phyloP scores from a whole-genome alignment of 2,329 filamentous ascomycete genomes.

The Cercospora sesami region DNA sequence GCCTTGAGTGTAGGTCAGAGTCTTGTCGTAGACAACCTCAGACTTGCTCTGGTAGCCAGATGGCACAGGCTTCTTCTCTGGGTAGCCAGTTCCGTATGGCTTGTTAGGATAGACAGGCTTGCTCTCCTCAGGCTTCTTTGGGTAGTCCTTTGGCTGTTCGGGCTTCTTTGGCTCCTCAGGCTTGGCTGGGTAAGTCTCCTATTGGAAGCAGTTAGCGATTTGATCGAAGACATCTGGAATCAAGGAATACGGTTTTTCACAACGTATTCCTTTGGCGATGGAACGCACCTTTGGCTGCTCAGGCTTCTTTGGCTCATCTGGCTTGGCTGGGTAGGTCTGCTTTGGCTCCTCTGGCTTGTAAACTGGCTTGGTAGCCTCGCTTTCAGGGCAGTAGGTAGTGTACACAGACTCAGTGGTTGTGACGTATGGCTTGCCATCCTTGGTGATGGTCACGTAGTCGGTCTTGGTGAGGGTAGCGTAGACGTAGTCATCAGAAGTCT shows the following conservation, averaged over 20 bases:
- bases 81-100: slow-evolving; percentile 20
- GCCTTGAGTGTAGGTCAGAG: slow-evolving; percentile 41
- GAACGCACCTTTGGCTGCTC: not conserved
- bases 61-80: slow-evolving; percentile 23
- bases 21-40: slow-evolving; percentile 35
- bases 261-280: too few species aligned
- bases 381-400: slow-evolving; percentile 32
- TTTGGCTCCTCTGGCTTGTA: slow-evolving; percentile 9
- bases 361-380: slow-evolving; percentile 19
- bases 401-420: slow-evolving; percentile 27
- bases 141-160: too few species aligned
- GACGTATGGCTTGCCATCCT: slow-evolving; percentile 9
- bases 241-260: too few species aligned
- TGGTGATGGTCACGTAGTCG: slow-evolving; percentile 28
- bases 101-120: not conserved
- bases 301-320: not conserved
- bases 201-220: too few species aligned
- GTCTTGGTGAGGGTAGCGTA: slow-evolving; percentile 27
- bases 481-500: slow-evolving; percentile 21
- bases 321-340: not conserved
- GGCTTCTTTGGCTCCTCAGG: not conserved
- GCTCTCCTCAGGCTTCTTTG: not conserved
- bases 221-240: too few species aligned
- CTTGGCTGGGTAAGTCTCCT: not conserved
- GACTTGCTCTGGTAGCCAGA: slow-evolving; percentile 27